Conservation (phyloP, 2,329 filamentous ascomycete species). For the Pseudogymnoascus pannorum region DNA sequence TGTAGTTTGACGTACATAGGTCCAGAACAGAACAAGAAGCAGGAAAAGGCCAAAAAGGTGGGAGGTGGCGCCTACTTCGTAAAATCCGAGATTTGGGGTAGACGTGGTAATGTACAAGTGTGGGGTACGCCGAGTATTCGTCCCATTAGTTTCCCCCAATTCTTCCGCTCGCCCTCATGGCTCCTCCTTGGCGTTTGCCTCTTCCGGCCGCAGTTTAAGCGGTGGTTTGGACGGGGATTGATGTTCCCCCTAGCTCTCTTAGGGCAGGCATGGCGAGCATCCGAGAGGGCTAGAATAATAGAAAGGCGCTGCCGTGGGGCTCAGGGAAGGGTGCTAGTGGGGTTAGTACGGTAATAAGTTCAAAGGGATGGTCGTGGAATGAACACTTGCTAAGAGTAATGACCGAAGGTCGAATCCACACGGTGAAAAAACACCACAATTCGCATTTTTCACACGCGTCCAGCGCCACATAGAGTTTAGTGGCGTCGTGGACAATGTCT, state of each 20-base stretch:
- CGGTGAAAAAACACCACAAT: not conserved
- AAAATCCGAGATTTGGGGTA: slow-evolving; percentile 5
- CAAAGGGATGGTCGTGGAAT: not conserved
- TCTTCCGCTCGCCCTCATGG: not conserved
- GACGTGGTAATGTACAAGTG: not conserved
- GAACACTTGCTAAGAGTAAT: not conserved
- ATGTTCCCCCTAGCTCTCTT: not conserved
- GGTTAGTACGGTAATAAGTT: not conserved
- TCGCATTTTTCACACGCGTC: not conserved
- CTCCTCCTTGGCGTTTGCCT: not conserved
- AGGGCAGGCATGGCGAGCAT: not conserved
- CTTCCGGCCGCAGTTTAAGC: not conserved
- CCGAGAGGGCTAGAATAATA: not conserved
- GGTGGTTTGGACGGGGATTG: not conserved
- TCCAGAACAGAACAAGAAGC: not conserved
- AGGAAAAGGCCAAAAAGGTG: not conserved
- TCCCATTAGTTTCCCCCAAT: not conserved
- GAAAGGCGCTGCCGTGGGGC: not conserved
- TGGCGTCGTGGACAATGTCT: not conserved
- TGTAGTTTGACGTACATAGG: slow-evolving; percentile 1
- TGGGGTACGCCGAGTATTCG: not conserved
- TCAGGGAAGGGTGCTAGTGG: not conserved
- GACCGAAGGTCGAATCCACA: not conserved
- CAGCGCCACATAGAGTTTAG: not conserved
- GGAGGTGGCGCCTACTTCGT: not conserved